Conservation (phyloP, 2,329 filamentous ascomycete genomes). For the Karstenula rhodostoma region DNA sequence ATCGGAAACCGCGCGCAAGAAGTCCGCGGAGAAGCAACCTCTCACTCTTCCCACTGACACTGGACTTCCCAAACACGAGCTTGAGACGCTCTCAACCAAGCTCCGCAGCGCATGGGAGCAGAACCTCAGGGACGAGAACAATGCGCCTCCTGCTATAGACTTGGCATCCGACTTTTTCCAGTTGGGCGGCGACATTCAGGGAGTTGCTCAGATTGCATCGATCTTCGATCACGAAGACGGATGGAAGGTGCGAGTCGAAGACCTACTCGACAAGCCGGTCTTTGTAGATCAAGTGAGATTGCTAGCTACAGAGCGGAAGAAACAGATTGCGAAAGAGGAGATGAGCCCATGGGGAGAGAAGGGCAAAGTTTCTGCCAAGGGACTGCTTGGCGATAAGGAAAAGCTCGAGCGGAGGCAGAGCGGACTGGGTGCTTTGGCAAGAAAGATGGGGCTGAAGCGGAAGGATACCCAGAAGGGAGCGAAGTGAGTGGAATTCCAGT, state of each 20-base stretch:
- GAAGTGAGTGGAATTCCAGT: background rate
- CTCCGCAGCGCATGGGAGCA: conserved; percentile 41
- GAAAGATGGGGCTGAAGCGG: conserved; percentile 30
- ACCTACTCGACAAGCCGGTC: conserved; percentile 40
- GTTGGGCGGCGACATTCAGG: conserved; percentile 46
- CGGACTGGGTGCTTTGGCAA: conserved; percentile 22
- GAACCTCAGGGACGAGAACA: conserved; percentile 38
- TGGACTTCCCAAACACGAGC: conserved; percentile 35
- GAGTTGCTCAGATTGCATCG: conserved; percentile 40
- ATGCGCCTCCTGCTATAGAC: conserved; percentile 28
- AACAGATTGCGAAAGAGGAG: conserved; percentile 38
- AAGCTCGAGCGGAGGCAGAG: conserved; percentile 28
- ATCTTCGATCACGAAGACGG: conserved; percentile 38
- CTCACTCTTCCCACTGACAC: conserved; percentile 36
- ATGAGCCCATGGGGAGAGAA: conserved; percentile 44
- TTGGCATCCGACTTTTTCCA: conserved; percentile 44
- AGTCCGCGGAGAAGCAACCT: conserved; percentile 34
- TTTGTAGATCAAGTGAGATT: conserved; percentile 42
- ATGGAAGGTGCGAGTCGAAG: conserved; percentile 39
- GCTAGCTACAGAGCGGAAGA: conserved; percentile 35
- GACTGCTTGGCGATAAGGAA: conserved; percentile 9
- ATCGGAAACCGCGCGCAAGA: conserved; percentile 33
- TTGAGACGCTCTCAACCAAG: conserved; percentile 31
- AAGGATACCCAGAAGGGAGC: conserved; percentile 22
- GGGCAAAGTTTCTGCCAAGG: conserved; percentile 23